Percentiles rank a stretch among this genome's conserved stretches.
Conservation (phyloP, 495 filamentous ascomycete species). For the Elaphomyces granulatus region DNA sequence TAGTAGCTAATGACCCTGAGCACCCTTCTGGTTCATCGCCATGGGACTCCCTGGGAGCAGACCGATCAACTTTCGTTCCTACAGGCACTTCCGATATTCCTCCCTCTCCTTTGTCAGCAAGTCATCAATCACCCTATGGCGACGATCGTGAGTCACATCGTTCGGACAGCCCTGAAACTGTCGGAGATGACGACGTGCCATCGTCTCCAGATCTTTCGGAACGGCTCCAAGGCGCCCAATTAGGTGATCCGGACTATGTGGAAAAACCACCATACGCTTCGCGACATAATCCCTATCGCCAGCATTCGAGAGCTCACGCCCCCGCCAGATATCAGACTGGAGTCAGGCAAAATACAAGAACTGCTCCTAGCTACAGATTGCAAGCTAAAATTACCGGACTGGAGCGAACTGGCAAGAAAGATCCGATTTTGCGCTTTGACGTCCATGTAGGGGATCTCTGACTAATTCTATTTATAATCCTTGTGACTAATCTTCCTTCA, state of each 20-base stretch:
- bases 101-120: conserved; percentile 36
- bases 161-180: conserved; percentile 7
- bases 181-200: conserved; percentile 5
- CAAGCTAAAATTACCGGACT: conserved; percentile 88
- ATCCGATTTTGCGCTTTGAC: conserved; percentile 90
- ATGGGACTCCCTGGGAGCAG: conserved; percentile 64
- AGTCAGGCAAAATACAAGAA: conserved; percentile 26
- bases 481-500: conserved; percentile 21
- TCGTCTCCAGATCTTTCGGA: conserved; percentile 30
- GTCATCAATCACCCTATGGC: conserved; percentile 30
- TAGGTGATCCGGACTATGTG: conserved; percentile 27
- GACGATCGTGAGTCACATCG: conserved; percentile 16
- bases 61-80: conserved; percentile 37
- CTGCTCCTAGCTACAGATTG: conserved; percentile 60
- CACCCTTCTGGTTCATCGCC: conserved; percentile 55
- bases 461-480: conserved; percentile 2
- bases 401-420: conserved; percentile 86
- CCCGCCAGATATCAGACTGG: conserved; percentile 36
- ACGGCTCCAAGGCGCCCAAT: conserved; percentile 28
- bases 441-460: conserved; percentile 58
- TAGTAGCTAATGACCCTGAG: conserved; percentile 61
- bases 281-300: conserved; percentile 29
- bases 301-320: conserved; percentile 34
- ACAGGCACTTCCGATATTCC: conserved; percentile 36
- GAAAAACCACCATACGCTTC: conserved; percentile 20